Evolutionary conservation across 2,329 filamentous ascomycete genomes (phyloP).

Genomic region (Calonectria montana): DNA sequence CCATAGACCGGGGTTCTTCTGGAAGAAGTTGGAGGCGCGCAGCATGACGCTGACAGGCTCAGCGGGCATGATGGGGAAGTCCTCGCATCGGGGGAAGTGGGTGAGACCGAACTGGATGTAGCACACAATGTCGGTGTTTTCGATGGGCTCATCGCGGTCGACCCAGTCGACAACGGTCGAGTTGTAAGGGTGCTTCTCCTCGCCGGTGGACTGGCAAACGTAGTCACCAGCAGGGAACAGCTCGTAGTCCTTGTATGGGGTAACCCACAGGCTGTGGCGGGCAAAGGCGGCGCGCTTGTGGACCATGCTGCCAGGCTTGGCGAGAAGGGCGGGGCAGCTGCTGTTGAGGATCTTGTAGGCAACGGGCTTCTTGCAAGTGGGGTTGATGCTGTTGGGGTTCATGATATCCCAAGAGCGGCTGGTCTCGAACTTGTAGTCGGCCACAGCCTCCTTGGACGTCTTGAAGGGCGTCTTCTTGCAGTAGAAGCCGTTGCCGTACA

Average conservation of each 20-base stretch:
- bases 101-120: slow-evolving; percentile 96
- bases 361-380: slow-evolving; percentile 85
- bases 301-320: slow-evolving; percentile 85
- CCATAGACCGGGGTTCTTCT: slow-evolving; percentile 82
- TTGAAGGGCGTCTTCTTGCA: slow-evolving; percentile 83
- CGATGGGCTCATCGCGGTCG: slow-evolving; percentile 76
- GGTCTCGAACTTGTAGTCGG: slow-evolving; percentile 84
- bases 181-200: slow-evolving; percentile 67
- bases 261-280: slow-evolving; percentile 52
- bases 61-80: slow-evolving; percentile 92
- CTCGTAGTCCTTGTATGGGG: slow-evolving; percentile 79
- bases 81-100: slow-evolving; percentile 90
- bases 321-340: slow-evolving; percentile 81
- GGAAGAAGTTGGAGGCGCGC: slow-evolving; percentile 85
- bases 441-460: slow-evolving; percentile 74
- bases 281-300: slow-evolving; percentile 92
- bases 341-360: slow-evolving; percentile 91
- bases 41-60: slow-evolving; percentile 87
- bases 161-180: slow-evolving; percentile 82
- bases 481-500: slow-evolving; percentile 91
- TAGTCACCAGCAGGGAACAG: slow-evolving; percentile 88
- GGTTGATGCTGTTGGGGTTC: slow-evolving; percentile 85
- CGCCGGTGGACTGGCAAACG: slow-evolving; percentile 87
- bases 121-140: slow-evolving; percentile 87
- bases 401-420: slow-evolving; percentile 90